These are phyloP conservation scores for Pholiota molesta DNA, from an alignment of 768 basidiomycete species.

Conservation along the genomic window DNA sequence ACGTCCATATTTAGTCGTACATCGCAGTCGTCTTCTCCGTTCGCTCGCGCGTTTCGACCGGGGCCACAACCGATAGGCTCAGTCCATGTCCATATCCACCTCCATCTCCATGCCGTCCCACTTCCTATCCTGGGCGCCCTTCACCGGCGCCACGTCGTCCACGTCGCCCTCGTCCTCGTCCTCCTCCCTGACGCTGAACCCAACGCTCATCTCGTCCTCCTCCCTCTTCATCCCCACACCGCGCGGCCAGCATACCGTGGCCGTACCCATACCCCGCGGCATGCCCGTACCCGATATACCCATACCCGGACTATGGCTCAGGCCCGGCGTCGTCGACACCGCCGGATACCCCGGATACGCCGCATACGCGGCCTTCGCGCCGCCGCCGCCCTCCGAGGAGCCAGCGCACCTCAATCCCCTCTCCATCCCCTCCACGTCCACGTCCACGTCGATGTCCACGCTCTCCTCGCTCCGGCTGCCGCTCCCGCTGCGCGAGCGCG, in stretches of 20 bases:
- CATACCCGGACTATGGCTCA: conserved; percentile 17
- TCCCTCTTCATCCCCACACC: conserved; percentile 38
- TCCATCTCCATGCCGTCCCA: conserved; percentile 50
- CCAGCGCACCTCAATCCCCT: conserved; percentile 10
- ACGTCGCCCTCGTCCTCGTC: conserved; percentile 38
- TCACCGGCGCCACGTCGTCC: conserved; percentile 18
- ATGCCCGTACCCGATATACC: conserved; percentile 2
- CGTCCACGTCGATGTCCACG: conserved; percentile 20
- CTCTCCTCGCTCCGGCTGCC: conserved; percentile 32
- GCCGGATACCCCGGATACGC: neutral
- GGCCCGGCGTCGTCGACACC: neutral
- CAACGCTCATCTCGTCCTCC: conserved; percentile 46
- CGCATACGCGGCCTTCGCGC: neutral
- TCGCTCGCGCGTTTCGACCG: neutral
- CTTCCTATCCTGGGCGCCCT: conserved; percentile 44
- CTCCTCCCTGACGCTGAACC: conserved; percentile 47
- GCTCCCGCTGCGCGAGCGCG: conserved; percentile 29
- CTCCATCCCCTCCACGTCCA: conserved; percentile 22
- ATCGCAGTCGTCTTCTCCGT: neutral
- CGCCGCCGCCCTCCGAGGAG: neutral
- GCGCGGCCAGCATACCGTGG: conserved; percentile 8
- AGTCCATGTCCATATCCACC: conserved; percentile 76
- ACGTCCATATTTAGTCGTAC: neutral
- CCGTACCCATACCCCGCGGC: conserved; percentile 10
- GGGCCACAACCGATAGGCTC: conserved; percentile 16